Evolutionary conservation across 2,329 filamentous ascomycete species (phyloP).

Genomic region (Aspergillus pseudotamarii): DNA sequence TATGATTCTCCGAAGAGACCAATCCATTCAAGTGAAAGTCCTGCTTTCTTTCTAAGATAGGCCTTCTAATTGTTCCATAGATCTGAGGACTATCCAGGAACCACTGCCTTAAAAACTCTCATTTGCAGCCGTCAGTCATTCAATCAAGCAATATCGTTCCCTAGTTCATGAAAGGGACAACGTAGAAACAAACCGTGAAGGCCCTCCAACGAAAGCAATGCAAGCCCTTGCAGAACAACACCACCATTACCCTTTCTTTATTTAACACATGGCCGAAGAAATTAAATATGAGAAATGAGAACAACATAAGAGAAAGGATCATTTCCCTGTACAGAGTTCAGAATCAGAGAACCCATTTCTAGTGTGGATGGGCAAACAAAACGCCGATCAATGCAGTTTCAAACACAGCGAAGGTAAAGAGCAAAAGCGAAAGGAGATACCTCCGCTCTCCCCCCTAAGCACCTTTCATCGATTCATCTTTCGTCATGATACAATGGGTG

Average conservation of each 20-base stretch:
- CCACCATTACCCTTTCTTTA: constrained; percentile 3
- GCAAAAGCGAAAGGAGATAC: constrained; percentile 1
- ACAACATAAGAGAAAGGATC: not conserved
- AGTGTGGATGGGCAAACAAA: constrained; percentile 18
- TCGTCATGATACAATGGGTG: constrained; percentile 28
- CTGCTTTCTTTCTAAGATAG: constrained; percentile 7
- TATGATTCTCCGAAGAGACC: not conserved
- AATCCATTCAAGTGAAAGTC: not conserved
- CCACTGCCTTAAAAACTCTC: not conserved
- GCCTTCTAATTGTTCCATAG: not conserved
- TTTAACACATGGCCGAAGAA: constrained; percentile 2
- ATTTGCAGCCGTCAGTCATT: constrained; percentile 5
- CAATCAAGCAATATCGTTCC: constrained; percentile 5
- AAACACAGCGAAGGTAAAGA: constrained; percentile 15
- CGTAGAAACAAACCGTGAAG: not conserved
- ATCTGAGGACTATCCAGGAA: constrained; percentile 1
- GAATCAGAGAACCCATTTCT: constrained; percentile 15
- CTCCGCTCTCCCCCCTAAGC: not conserved
- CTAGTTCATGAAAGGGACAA: not conserved
- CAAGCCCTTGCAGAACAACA: not conserved
- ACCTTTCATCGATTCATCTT: constrained; percentile 29
- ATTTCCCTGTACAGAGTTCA: not conserved
- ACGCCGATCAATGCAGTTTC: constrained; percentile 30
- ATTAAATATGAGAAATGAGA: not conserved
- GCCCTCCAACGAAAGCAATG: constrained; percentile 2